Conservation (phyloP, 2,329 filamentous ascomycete species). For the Pseudodiploospora longispora region DNA sequence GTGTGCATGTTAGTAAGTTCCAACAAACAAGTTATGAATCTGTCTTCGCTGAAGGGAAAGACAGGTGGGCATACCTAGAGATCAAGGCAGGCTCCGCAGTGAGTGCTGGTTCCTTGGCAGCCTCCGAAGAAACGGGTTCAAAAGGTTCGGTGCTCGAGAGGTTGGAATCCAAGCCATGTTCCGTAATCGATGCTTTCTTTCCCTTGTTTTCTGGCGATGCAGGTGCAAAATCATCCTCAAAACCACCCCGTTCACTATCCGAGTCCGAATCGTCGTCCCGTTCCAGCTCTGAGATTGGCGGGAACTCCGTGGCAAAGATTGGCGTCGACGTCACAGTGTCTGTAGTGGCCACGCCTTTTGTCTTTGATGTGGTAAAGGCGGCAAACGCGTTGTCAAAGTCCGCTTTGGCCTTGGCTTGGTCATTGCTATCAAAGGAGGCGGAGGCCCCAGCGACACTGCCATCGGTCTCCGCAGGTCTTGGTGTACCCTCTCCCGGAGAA, state of each 20-base stretch:
- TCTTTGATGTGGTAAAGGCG: constrained; percentile 54
- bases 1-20: constrained; percentile 6
- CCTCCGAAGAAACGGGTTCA: constrained; percentile 12
- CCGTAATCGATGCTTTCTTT: constrained; percentile 1
- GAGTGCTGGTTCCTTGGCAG: constrained; percentile 15
- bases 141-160: not conserved
- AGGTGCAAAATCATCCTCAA: constrained; percentile 87
- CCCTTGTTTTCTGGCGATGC: constrained; percentile 34
- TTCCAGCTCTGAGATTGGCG: constrained; percentile 82
- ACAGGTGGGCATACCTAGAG: no score
- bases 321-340: constrained; percentile 33
- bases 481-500: constrained; percentile 11
- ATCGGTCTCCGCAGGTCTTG: constrained; percentile 14
- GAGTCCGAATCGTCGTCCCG: constrained; percentile 78
- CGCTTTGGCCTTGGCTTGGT: constrained; percentile 58
- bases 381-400: constrained; percentile 84
- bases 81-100: constrained; percentile 7
- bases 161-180: not conserved
- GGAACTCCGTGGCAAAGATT: constrained; percentile 71
- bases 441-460: constrained; percentile 12
- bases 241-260: constrained; percentile 70
- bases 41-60: no score
- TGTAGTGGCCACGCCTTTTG: constrained; percentile 33
- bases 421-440: constrained; percentile 46
- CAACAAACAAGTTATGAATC: not conserved